Evolutionary conservation across 176 grass and related monocot genomes (phyloP).

Genomic region (Ensete glaucum): DNA sequence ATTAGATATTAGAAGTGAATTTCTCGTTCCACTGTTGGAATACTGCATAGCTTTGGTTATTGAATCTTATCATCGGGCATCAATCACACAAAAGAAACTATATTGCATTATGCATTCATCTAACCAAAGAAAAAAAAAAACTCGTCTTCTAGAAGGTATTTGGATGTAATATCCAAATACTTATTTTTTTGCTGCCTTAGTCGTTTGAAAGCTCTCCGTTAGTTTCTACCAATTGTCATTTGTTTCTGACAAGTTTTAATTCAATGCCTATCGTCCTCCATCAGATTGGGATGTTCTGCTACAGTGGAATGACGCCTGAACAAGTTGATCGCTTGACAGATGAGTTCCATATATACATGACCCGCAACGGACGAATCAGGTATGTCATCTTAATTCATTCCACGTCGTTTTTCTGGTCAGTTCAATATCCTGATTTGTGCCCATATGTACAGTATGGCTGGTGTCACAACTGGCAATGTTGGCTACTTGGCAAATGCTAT

Average conservation of each 20-base stretch:
- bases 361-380: conserved; percentile 94
- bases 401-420: too few relatives aligned
- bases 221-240: not conserved
- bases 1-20: too few relatives aligned
- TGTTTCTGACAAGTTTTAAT: not conserved
- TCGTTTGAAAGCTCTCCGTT: not conserved
- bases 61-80: not conserved
- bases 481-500: conserved; percentile 81
- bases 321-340: conserved; percentile 78
- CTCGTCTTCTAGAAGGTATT: not conserved
- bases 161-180: not conserved
- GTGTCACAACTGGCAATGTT: conserved; percentile 71
- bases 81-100: not conserved
- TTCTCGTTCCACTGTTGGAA: not conserved
- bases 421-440: not conserved
- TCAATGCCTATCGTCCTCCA: not conserved
- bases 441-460: conserved; percentile 66
- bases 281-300: conserved; percentile 99
- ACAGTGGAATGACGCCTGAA: conserved; percentile 91
- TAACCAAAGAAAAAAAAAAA: not conserved
- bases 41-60: not conserved
- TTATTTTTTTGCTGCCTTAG: not conserved
- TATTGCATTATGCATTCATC: not conserved
- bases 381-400: conserved; percentile 8
- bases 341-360: conserved; percentile 96